These are phyloP conservation scores for Starmerella bombi DNA, from an alignment of 805 yeast species.

Conservation along the genomic window DNA sequence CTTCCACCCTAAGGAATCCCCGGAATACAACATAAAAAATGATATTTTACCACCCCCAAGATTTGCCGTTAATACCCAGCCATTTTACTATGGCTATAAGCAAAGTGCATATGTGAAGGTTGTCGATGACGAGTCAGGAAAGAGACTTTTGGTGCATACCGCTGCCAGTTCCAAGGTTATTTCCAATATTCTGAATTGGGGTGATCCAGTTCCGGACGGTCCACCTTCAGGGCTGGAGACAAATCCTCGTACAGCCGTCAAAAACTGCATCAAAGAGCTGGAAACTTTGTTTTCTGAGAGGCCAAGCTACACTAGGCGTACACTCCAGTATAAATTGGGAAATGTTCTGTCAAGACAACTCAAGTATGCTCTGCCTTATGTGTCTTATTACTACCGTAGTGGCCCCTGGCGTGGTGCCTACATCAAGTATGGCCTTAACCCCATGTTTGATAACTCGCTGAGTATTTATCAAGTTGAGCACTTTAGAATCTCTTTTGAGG, in stretches of 20 bases:
- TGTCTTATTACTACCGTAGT: slow-evolving; percentile 64
- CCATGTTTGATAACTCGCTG: slow-evolving; percentile 40
- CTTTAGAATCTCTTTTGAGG: slow-evolving; percentile 40
- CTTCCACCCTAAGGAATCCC: slow-evolving; percentile 3
- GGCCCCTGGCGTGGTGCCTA: slow-evolving; percentile 95
- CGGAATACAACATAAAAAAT: slow-evolving; percentile 1
- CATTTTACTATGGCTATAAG: slow-evolving; percentile 63
- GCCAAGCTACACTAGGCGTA: slow-evolving; percentile 79
- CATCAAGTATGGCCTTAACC: slow-evolving; percentile 67
- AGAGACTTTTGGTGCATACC: slow-evolving; percentile 25
- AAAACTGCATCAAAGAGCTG: slow-evolving; percentile 29
- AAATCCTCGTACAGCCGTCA: slow-evolving; percentile 32
- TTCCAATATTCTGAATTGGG: slow-evolving; percentile 27
- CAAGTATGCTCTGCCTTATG: slow-evolving; percentile 70
- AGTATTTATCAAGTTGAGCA: slow-evolving; percentile 74
- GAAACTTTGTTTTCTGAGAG: slow-evolving; percentile 44
- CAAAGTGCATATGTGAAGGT: slow-evolving; percentile 51
- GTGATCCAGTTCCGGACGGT: slow-evolving; percentile 25
- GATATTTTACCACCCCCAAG: slow-evolving; percentile 74
- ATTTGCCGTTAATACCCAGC: slow-evolving; percentile 61
- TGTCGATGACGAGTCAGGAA: slow-evolving; percentile 41
- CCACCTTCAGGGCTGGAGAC: slow-evolving; percentile 31
- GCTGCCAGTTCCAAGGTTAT: slow-evolving; percentile 23
- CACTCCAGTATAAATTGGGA: slow-evolving; percentile 29
- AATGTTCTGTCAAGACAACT: slow-evolving; percentile 26